Percentiles rank a stretch among this genome's conserved stretches.
Conservation (phyloP, 2,329 filamentous ascomycete species). For the Juglanconis sp. region DNA sequence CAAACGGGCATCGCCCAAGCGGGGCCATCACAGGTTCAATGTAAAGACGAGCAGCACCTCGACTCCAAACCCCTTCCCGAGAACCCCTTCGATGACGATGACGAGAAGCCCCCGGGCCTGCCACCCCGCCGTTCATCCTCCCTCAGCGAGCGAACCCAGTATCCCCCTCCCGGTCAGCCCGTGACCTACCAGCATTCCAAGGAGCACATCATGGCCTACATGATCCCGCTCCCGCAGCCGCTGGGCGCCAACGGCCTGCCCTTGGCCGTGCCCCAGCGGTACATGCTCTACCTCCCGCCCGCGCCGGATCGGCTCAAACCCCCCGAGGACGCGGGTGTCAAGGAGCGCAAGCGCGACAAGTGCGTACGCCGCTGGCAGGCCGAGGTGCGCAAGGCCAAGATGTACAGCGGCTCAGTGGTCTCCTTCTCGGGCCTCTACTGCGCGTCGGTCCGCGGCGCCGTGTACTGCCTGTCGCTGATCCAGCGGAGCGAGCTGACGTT, state of each 20-base stretch:
- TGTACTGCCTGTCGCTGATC: not conserved
- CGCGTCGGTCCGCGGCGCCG: conserved; percentile 3
- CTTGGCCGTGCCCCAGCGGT: not conserved
- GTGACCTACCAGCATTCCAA: not conserved
- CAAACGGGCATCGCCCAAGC: not conserved
- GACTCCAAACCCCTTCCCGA: not conserved
- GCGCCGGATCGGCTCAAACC: conserved; percentile 6
- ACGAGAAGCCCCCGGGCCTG: not conserved
- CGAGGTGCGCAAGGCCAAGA: conserved; percentile 8
- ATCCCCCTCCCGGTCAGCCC: not conserved
- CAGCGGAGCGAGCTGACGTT: conserved; percentile 6
- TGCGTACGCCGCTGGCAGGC: conserved; percentile 6
- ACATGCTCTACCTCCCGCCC: conserved; percentile 8
- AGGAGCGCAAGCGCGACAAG: conserved; percentile 11
- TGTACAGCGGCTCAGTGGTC: not conserved
- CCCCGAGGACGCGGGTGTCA: not conserved
- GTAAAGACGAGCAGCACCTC: not conserved
- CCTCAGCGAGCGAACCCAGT: not conserved
- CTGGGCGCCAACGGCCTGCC: not conserved
- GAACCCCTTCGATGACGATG: not conserved
- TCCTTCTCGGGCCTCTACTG: conserved; percentile 1
- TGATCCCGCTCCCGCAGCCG: conserved; percentile 4
- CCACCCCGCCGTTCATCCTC: not conserved
- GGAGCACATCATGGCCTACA: conserved; percentile 3
- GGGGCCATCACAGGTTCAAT: not conserved